Conservation (phyloP, 1,139 yeast genomes). For the Candida sanyaensis region DNA sequence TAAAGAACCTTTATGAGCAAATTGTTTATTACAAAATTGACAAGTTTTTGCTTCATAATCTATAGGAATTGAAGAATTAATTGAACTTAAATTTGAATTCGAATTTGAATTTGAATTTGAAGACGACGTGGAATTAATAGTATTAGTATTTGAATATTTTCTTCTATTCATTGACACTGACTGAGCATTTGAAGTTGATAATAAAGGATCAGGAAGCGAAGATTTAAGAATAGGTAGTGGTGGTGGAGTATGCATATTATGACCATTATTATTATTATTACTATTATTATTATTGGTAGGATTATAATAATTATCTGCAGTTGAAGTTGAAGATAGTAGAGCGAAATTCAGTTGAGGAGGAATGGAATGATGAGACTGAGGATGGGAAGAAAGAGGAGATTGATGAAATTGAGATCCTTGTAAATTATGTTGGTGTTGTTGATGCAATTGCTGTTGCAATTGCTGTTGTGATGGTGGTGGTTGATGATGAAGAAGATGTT, state of each 20-base stretch:
- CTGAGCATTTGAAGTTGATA: neutral
- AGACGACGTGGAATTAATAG: no score
- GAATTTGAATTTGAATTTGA: no score
- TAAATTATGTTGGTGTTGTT: no score
- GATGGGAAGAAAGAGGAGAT: no score
- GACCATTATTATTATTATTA: neutral
- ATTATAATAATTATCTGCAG: neutral
- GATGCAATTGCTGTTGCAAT: no score
- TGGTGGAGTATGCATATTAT: neutral
- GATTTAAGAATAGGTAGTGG: slow-evolving; percentile 8
- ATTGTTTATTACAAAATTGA: slow-evolving; percentile 19
- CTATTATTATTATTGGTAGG: neutral
- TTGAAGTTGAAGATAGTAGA: no score
- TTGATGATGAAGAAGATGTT: no score
- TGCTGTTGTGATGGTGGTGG: no score
- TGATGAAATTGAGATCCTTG: no score
- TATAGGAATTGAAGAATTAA: neutral
- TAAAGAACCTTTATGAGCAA: slow-evolving; percentile 20
- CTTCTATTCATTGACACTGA: slow-evolving; percentile 8
- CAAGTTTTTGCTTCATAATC: slow-evolving; percentile 13
- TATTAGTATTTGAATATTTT: neutral
- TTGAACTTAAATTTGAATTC: no score
- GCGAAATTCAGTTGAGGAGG: no score
- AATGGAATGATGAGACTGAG: no score
- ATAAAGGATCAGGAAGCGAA: slow-evolving; percentile 7